Evolutionary conservation across 148 eudicot species (phyloP).

Genomic region (Arctostaphylos glauca): DNA sequence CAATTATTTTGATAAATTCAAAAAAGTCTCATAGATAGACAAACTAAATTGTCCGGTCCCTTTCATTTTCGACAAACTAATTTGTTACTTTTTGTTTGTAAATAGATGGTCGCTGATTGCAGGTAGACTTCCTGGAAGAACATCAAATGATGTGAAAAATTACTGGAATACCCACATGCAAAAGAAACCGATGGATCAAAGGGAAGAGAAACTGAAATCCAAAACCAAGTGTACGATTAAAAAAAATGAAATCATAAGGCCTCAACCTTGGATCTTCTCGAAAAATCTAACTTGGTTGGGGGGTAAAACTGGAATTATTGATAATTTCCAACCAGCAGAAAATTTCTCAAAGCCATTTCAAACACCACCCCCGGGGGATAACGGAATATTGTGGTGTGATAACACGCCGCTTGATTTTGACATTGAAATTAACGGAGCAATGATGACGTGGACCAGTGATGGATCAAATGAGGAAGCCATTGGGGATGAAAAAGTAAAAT

Average conservation of each 20-base stretch:
- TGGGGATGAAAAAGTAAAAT: background rate
- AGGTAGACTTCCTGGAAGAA: constrained; percentile 21
- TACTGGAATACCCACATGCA: constrained; percentile 16
- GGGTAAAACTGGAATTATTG: too few relatives aligned
- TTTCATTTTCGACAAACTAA: background rate
- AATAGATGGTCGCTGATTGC: constrained; percentile 23
- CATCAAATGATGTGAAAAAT: constrained; percentile 15
- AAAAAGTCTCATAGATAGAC: too few relatives aligned
- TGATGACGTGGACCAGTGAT: background rate
- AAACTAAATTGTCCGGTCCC: too few relatives aligned
- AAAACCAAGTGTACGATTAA: background rate
- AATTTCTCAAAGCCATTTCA: background rate
- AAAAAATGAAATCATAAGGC: background rate
- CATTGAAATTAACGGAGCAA: background rate
- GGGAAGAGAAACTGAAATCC: background rate
- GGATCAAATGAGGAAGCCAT: background rate
- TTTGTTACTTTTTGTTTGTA: too few relatives aligned
- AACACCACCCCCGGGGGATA: too few relatives aligned
- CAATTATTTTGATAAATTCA: too few relatives aligned
- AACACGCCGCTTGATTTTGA: background rate
- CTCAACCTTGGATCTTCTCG: background rate
- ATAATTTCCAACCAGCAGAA: background rate
- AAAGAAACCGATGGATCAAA: background rate
- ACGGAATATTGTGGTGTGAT: background rate
- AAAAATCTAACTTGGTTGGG: background rate